These are phyloP conservation scores for Pinus tabuliformis DNA, from an alignment of 75 land plant species.

Conservation along the genomic window DNA sequence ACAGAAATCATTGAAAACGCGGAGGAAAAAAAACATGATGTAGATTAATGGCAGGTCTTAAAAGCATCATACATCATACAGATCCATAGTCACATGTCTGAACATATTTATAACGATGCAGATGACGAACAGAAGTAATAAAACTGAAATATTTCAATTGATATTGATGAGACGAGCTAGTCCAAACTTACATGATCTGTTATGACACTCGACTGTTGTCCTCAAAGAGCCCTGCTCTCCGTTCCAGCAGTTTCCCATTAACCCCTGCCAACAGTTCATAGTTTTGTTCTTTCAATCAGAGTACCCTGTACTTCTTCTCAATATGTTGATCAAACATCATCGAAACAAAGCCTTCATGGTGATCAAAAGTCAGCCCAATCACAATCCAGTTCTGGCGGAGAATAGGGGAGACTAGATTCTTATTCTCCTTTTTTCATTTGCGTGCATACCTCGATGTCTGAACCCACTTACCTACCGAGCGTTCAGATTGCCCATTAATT, in stretches of 20 bases:
- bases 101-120: not conserved
- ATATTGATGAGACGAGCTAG: not conserved
- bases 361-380: not conserved
- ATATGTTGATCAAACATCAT: not conserved
- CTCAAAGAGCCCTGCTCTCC: constrained; percentile 1
- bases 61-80: not conserved
- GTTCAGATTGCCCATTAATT: too few species aligned
- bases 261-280: not conserved
- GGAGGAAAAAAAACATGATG: not conserved
- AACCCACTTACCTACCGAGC: too few species aligned
- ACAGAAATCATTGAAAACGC: not conserved
- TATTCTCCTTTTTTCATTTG: too few species aligned
- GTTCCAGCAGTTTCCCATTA: constrained; percentile 3
- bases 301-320: not conserved
- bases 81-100: not conserved
- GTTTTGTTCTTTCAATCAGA: not conserved
- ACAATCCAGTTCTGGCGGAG: too few species aligned
- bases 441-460: too few species aligned
- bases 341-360: not conserved
- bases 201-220: not conserved
- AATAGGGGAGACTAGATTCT: too few species aligned
- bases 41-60: not conserved
- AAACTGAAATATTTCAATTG: not conserved
- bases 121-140: not conserved
- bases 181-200: not conserved